Conservation (phyloP, 768 basidiomycete species). For the Leccinum uliginosum region DNA sequence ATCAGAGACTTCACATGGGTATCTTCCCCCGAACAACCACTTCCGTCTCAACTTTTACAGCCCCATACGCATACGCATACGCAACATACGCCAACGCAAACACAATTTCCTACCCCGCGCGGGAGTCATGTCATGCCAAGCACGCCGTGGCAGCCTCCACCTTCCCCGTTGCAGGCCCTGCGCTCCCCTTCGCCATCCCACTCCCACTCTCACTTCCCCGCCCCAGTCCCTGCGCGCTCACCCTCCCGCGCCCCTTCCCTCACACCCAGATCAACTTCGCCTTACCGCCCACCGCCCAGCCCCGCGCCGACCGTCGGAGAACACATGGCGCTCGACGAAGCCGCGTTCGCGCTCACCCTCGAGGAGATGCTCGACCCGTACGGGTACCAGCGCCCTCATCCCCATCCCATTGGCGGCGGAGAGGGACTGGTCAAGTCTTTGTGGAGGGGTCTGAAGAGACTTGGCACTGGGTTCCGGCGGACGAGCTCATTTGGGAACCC, state of each 20-base stretch:
- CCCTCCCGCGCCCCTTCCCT: not conserved
- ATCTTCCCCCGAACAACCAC: constrained; percentile 13
- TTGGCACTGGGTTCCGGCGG: constrained; percentile 14
- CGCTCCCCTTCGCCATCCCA: not conserved
- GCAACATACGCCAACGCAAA: not conserved
- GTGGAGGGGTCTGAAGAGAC: constrained; percentile 32
- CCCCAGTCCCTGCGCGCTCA: too few relatives aligned
- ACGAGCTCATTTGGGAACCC: not conserved
- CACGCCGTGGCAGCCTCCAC: not conserved
- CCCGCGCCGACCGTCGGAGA: constrained; percentile 25
- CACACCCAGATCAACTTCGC: constrained; percentile 5
- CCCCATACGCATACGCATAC: not conserved
- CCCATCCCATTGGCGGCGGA: not conserved
- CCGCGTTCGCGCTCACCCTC: not conserved
- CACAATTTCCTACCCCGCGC: not conserved
- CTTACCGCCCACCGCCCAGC: constrained; percentile 19
- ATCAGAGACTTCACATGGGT: constrained; percentile 23
- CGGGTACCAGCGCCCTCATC: constrained; percentile 3
- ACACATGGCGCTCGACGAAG: constrained; percentile 26
- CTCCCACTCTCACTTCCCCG: not conserved
- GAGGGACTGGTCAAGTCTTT: constrained; percentile 26
- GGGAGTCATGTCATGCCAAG: not conserved
- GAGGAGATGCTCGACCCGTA: constrained; percentile 2
- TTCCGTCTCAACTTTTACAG: constrained; percentile 1
- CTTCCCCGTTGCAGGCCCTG: not conserved